A percentile compares a stretch with the other conserved stretches of the same genome.
These are phyloP conservation scores for Trifolium fragiferum DNA, from an alignment of 306 rosid species.

Conservation along the genomic window DNA sequence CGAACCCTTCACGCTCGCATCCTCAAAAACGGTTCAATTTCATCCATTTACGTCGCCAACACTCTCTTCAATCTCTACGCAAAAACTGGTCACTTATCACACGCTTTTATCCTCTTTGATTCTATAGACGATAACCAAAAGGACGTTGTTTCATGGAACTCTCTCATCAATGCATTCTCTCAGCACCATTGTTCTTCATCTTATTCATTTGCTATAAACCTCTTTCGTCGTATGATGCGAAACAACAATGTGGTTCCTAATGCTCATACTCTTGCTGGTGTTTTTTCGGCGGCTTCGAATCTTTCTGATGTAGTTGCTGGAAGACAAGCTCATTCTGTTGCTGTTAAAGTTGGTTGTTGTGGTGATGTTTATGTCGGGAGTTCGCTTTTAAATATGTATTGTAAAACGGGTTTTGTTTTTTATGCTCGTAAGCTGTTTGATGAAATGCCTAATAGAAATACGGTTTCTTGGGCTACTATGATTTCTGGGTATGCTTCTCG, in stretches of 20 bases:
- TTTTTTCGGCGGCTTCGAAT: slow-evolving; percentile 62
- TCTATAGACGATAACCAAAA: slow-evolving; percentile 34
- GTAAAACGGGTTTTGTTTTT: slow-evolving; percentile 54
- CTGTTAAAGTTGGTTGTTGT: slow-evolving; percentile 55
- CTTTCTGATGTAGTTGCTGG: slow-evolving; percentile 45
- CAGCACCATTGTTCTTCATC: slow-evolving; percentile 38
- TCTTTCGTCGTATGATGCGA: slow-evolving; percentile 71
- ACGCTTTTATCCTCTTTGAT: slow-evolving; percentile 62
- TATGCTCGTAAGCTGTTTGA: slow-evolving; percentile 83
- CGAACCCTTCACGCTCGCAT: slow-evolving; percentile 62
- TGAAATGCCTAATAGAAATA: slow-evolving; percentile 62
- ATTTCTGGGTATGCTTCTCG: slow-evolving; percentile 72
- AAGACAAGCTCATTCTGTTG: slow-evolving; percentile 59
- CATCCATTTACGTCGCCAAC: slow-evolving; percentile 57
- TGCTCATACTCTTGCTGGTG: slow-evolving; percentile 70
- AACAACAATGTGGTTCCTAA: slow-evolving; percentile 53
- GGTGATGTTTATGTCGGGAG: slow-evolving; percentile 79
- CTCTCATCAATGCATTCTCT: slow-evolving; percentile 75
- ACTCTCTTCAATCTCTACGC: slow-evolving; percentile 66
- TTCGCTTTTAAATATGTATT: slow-evolving; percentile 68
- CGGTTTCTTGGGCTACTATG: slow-evolving; percentile 85
- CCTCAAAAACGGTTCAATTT: slow-evolving; percentile 45
- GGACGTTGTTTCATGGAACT: slow-evolving; percentile 82
- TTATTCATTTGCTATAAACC: slow-evolving; percentile 49
- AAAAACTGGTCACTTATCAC: slow-evolving; percentile 50